phyloP scores from a whole-genome alignment of 805 yeast species.

The Suhomyces kilbournensis region DNA sequence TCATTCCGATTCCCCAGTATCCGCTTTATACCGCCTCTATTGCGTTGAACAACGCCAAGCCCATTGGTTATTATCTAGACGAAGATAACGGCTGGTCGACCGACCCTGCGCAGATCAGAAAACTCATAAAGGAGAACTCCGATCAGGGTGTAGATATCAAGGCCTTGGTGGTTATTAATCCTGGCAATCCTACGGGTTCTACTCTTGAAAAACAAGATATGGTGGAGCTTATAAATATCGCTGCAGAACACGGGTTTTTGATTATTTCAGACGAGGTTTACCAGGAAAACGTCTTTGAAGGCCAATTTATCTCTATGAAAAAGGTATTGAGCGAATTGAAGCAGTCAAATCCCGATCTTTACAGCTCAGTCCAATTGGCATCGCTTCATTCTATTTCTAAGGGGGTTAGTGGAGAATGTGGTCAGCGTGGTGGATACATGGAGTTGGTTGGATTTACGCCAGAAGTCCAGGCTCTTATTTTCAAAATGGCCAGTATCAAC shows the following conservation, averaged over 20 bases:
- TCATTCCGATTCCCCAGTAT: conserved; percentile 97
- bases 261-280: conserved; percentile 97
- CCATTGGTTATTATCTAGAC: conserved; percentile 82
- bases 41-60: conserved; percentile 76
- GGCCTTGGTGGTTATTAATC: conserved; percentile 89
- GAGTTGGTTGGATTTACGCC: conserved; percentile 79
- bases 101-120: conserved; percentile 60
- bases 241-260: conserved; percentile 81
- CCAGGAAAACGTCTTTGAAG: conserved; percentile 85
- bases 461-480: conserved; percentile 66
- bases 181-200: conserved; percentile 98
- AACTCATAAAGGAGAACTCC: conserved; percentile 47
- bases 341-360: conserved; percentile 49
- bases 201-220: conserved; percentile 65
- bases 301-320: conserved; percentile 81
- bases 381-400: conserved; percentile 97
- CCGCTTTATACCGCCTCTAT: conserved; percentile 96
- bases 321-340: conserved; percentile 70
- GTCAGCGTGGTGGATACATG: conserved; percentile 99
- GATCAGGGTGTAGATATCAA: conserved; percentile 60
- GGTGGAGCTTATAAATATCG: conserved; percentile 67
- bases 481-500: conserved; percentile 86
- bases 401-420: conserved; percentile 98
- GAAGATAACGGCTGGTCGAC: conserved; percentile 86
- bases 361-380: conserved; percentile 77